A percentile compares a stretch with the other conserved stretches of the same genome.
phyloP scores from a whole-genome alignment of 441 rosid genomes.

The Kokia cookei region DNA sequence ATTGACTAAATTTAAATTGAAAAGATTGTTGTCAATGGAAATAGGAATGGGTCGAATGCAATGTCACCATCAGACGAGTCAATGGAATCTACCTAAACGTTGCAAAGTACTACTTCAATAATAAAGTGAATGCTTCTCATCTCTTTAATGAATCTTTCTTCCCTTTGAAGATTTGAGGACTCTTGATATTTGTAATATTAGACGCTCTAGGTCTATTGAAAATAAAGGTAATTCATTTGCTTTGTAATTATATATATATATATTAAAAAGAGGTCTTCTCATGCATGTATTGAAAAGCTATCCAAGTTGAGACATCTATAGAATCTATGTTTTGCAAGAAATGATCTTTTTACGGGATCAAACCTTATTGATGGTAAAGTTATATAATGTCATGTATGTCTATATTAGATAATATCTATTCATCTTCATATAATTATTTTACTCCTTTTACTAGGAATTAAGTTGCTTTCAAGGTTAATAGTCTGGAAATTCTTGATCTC shows the following conservation, averaged over 20 bases:
- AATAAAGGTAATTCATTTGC: neutral
- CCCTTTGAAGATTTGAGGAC: slow-evolving; percentile 2
- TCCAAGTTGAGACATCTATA: neutral
- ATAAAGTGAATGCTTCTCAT: too few relatives aligned
- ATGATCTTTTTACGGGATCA: neutral
- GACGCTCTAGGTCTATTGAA: neutral
- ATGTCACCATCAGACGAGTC: neutral
- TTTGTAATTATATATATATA: neutral
- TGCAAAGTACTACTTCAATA: too few relatives aligned
- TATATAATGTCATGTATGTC: neutral
- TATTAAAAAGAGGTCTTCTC: neutral
- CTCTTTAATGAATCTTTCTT: slow-evolving; percentile 11
- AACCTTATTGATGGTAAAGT: neutral
- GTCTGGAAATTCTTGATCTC: neutral
- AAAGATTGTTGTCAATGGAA: slow-evolving; percentile 11
- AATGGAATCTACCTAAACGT: neutral
- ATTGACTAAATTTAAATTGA: too few relatives aligned
- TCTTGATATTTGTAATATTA: neutral
- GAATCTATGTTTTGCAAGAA: neutral
- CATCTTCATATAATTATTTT: neutral
- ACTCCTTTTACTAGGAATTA: neutral
- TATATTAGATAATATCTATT: neutral
- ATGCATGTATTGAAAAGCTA: neutral
- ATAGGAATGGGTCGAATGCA: neutral
- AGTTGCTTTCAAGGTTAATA: neutral